Percentiles rank a stretch among this genome's conserved stretches.
Evolutionary conservation across 2,329 filamentous ascomycete genomes (phyloP).

Genomic region (Whalleya microplaca): DNA sequence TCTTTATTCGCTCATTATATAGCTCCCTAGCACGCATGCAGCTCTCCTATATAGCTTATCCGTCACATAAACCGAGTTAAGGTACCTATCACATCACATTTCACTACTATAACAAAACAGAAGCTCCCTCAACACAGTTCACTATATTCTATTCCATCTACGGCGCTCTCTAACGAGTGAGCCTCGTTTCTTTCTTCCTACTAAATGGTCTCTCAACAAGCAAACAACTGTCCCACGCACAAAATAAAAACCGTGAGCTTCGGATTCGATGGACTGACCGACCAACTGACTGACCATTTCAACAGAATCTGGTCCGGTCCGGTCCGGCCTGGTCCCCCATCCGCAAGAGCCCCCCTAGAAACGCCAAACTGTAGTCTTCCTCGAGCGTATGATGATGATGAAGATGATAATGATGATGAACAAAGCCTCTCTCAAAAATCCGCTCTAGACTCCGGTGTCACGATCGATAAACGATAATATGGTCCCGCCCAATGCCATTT

Average conservation of each 20-base stretch:
- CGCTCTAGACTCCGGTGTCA: conserved; percentile 34
- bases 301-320: conserved; percentile 14
- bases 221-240: too few species aligned
- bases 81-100: too few species aligned
- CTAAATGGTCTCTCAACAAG: conserved; percentile 7
- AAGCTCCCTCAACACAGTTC: conserved; percentile 6
- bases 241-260: background rate
- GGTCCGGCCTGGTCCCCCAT: conserved; percentile 1
- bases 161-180: background rate
- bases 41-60: too few species aligned
- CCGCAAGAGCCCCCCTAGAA: conserved; percentile 5
- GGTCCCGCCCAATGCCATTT: conserved; percentile 12
- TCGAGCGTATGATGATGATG: conserved; percentile 32
- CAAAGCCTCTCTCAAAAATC: conserved; percentile 23
- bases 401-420: conserved; percentile 26
- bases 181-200: conserved; percentile 4
- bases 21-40: too few species aligned
- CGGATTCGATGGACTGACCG: conserved; percentile 3
- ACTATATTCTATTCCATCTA: background rate
- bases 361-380: conserved; percentile 33
- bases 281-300: too few species aligned
- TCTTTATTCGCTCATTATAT: too few species aligned
- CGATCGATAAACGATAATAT: conserved; percentile 15
- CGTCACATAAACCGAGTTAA: too few species aligned
- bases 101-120: too few species aligned